These are phyloP conservation scores for Asterionellopsis glacialis DNA, from an alignment of 108 stramenopile genomes.

Conservation along the genomic window DNA sequence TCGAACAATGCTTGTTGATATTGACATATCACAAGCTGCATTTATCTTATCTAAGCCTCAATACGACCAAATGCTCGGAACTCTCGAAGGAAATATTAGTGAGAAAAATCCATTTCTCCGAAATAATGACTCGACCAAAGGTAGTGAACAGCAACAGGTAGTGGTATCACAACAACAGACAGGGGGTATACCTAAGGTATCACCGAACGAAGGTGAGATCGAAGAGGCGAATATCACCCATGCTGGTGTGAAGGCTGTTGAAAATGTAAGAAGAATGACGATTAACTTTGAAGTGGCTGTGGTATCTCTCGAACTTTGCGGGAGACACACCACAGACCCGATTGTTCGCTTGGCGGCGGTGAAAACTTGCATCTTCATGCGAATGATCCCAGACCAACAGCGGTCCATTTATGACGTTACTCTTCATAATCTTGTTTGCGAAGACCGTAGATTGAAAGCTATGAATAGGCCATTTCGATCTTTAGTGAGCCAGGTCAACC, in stretches of 20 bases:
- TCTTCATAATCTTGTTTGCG: conserved; percentile 65
- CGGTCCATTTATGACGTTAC: conserved; percentile 32
- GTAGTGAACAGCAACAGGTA: background rate
- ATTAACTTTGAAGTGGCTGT: conserved; percentile 46
- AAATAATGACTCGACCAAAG: conserved; percentile 15
- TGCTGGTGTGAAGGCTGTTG: conserved; percentile 53
- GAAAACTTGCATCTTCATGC: conserved; percentile 34
- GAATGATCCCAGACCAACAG: conserved; percentile 46
- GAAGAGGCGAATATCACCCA: conserved; percentile 36
- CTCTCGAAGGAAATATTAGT: conserved; percentile 61
- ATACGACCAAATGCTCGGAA: conserved; percentile 64
- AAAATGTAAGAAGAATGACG: conserved; percentile 42
- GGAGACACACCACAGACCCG: conserved; percentile 34
- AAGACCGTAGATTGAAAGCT: conserved; percentile 46
- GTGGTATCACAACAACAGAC: too few species aligned
- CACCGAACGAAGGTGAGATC: conserved; percentile 9
- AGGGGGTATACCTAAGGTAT: background rate
- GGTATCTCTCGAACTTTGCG: conserved; percentile 52
- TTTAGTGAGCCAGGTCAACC: conserved; percentile 44
- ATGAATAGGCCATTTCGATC: conserved; percentile 41
- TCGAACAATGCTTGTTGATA: conserved; percentile 58
- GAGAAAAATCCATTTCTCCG: conserved; percentile 64
- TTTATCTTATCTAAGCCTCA: conserved; percentile 52
- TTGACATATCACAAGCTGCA: conserved; percentile 48
- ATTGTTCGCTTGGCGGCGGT: conserved; percentile 58